These are phyloP conservation scores for Citropsis articulata DNA, from an alignment of 345 rosid genomes.

Conservation along the genomic window DNA sequence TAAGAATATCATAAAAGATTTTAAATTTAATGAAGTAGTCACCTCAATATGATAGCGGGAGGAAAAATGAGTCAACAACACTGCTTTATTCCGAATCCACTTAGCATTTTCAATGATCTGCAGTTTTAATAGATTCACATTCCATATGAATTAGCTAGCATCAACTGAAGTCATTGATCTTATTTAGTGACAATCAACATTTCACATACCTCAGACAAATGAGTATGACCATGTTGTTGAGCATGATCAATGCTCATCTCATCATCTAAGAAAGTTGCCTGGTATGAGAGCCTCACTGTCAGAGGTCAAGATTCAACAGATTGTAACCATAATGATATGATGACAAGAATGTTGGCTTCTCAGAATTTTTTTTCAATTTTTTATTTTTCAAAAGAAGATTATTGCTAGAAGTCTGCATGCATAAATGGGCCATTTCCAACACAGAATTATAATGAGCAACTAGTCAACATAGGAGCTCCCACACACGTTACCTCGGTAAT, in stretches of 20 bases:
- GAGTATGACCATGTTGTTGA: constrained; percentile 78
- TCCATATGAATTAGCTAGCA: background rate
- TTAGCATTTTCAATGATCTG: constrained; percentile 83
- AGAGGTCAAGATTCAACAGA: constrained; percentile 6
- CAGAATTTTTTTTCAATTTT: background rate
- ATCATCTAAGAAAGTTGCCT: constrained; percentile 93
- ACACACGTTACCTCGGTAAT: constrained; percentile 73
- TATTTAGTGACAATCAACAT: constrained; percentile 7
- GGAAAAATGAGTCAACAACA: constrained; percentile 84
- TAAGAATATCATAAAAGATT: background rate
- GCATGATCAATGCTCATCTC: constrained; percentile 71
- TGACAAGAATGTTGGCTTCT: background rate
- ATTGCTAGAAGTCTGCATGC: background rate
- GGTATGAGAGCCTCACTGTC: constrained; percentile 22
- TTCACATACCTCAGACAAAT: constrained; percentile 64
- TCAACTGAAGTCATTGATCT: background rate
- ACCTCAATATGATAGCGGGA: constrained; percentile 90
- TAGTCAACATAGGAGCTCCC: background rate
- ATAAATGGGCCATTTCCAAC: background rate
- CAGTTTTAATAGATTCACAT: constrained; percentile 17
- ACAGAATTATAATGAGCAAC: constrained; percentile 3
- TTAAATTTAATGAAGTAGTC: constrained; percentile 17
- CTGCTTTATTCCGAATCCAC: constrained; percentile 83
- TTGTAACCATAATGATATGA: background rate
- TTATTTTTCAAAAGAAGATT: background rate